Percentiles rank a stretch among this genome's conserved stretches.
These are phyloP conservation scores for Neopestalotiopsis rosae DNA, from an alignment of 2,329 filamentous ascomycete genomes.

Conservation along the genomic window DNA sequence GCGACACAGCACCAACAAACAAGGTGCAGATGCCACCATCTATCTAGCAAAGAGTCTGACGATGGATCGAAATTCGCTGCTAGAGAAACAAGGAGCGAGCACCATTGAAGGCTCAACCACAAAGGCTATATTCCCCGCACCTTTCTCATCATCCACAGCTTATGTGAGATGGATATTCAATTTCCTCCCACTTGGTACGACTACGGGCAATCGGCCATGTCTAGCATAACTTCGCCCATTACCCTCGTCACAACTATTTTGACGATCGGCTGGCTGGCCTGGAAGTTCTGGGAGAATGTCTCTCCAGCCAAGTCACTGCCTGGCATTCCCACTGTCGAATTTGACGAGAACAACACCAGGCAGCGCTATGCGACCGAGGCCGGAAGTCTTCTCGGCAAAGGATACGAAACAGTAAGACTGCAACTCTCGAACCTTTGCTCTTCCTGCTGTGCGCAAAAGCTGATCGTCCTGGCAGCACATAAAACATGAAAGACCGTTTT, in stretches of 20 bases:
- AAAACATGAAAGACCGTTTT: not conserved
- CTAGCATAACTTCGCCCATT: not conserved
- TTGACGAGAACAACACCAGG: conserved; percentile 14
- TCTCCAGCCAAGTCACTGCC: not conserved
- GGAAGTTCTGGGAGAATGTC: not conserved
- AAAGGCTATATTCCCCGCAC: not conserved
- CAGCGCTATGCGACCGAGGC: not conserved
- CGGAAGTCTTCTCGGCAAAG: conserved; percentile 1
- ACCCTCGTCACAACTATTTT: not conserved
- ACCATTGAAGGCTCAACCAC: not conserved
- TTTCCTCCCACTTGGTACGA: not conserved
- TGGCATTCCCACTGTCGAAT: not conserved
- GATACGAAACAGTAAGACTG: not conserved
- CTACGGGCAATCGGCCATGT: not conserved
- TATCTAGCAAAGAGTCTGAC: too few species aligned
- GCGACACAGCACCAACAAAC: too few species aligned
- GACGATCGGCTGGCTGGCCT: not conserved
- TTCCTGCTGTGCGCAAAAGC: not conserved
- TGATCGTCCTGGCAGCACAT: not conserved
- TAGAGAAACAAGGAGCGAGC: not conserved
- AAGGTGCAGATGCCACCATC: too few species aligned
- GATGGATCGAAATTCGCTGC: too few species aligned
- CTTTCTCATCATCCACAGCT: not conserved
- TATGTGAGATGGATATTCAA: not conserved
- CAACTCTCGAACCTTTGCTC: not conserved